A percentile compares a stretch with the other conserved stretches of the same genome.
These are phyloP conservation scores for Alternaria sp. DNA, from an alignment of 2,329 filamentous ascomycete species.

Conservation along the genomic window DNA sequence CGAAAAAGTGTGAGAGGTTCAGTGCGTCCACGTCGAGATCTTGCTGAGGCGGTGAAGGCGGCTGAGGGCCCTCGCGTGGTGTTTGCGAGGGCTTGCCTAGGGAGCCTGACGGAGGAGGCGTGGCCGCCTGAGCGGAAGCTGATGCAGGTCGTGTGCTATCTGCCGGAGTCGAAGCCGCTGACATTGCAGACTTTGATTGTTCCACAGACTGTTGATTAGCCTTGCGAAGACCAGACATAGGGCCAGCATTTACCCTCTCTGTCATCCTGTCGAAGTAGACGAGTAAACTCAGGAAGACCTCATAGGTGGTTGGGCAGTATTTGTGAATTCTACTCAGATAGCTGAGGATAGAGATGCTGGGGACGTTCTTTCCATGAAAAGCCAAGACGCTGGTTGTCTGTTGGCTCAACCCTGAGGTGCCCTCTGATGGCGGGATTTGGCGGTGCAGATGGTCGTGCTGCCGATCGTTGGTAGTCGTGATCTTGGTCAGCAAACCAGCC, in stretches of 20 bases:
- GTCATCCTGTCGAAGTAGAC: conserved; percentile 99
- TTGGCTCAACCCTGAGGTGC: conserved; percentile 66
- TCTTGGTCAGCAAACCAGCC: conserved; percentile 92
- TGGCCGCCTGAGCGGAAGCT: conserved; percentile 54
- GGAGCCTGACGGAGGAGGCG: conserved; percentile 60
- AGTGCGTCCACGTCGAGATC: conserved; percentile 58
- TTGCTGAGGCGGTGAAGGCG: conserved; percentile 50
- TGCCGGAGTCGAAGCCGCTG: conserved; percentile 42
- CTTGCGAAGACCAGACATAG: conserved; percentile 70
- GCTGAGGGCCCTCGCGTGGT: conserved; percentile 37
- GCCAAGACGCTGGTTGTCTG: conserved; percentile 82
- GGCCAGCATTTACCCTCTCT: conserved; percentile 86
- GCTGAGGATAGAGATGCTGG: conserved; percentile 94
- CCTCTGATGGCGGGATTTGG: conserved; percentile 69
- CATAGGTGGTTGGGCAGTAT: conserved; percentile 98
- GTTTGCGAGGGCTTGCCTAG: conserved; percentile 53
- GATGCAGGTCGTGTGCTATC: conserved; percentile 32
- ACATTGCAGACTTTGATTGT: conserved; percentile 40
- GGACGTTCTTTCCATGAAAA: conserved; percentile 98
- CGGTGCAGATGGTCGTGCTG: conserved; percentile 93
- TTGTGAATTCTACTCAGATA: conserved; percentile 97
- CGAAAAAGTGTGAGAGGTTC: conserved; percentile 77
- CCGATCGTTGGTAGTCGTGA: conserved; percentile 93
- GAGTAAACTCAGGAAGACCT: conserved; percentile 92
- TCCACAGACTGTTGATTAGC: conserved; percentile 60